Base-by-base conservation (phyloP, 345 rosid species). In the Eucalyptus marginata region DNA sequence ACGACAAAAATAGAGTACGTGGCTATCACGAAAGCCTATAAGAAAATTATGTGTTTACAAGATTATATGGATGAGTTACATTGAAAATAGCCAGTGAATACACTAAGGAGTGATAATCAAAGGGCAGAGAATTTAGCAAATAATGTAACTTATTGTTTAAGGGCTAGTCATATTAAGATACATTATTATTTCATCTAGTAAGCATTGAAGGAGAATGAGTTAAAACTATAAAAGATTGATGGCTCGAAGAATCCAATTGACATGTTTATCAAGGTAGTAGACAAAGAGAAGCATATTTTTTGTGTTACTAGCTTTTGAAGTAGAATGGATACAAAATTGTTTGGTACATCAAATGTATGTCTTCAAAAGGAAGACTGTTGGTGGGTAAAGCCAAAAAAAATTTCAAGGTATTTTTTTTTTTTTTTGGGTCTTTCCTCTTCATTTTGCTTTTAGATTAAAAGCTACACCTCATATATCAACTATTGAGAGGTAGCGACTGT, bases 1-100 rank as follows among this genome's bases (percentile, higher is more conserved):
- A 56, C 1, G 3, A 24, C 0, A 24, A 0, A 56, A 56, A 10
- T 0, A 56, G 0, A 22, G 29, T 24, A 22, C 1, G 13, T 56
- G 62, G 29, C 29, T 56, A 22, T 56, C 62, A 56, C 0, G 13
- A 1, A 56, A 56, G 62, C 29, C 62, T 22, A 8, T 24, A 56
- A 22, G 62, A 24, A 56, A 56, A 56, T 56, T 1, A 56, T 4
- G 25, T 56, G 29, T 22, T 56, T 56, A 56, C 6, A 22, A 56
- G 29, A 56, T 56, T 56, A 56, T 24, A 56, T 56, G 1, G 62
- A 56, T 22, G 62, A 22, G 62, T 24, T 56, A 56, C 6, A 56
- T 22, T 24, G 27, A 56, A 56, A 56, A 24, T 24, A 56, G 29
- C 27, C 5, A 22, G 0, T 56, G 59, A 56, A 22, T 22, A 56